These are phyloP conservation scores for Vinca major DNA, from an alignment of 305 asterid species.

Conservation along the genomic window DNA sequence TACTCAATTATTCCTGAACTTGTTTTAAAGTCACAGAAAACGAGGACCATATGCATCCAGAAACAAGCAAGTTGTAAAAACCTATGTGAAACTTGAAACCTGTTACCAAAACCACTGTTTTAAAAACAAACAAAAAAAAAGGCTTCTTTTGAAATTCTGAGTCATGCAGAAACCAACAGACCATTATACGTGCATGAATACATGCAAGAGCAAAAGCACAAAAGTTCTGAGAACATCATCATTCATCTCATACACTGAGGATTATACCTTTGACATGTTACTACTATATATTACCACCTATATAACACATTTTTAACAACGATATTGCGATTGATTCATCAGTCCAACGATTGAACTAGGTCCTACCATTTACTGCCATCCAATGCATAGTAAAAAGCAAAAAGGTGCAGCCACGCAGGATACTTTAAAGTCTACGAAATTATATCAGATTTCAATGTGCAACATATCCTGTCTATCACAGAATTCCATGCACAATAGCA, in stretches of 20 bases:
- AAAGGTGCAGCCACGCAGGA: not conserved
- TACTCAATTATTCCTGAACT: not conserved
- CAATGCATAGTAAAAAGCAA: not conserved
- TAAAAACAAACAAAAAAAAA: not conserved
- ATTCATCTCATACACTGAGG: not conserved
- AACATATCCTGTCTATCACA: not conserved
- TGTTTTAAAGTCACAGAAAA: not conserved
- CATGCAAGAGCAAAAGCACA: not conserved
- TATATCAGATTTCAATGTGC: not conserved
- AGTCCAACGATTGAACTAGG: not conserved
- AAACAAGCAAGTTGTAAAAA: not conserved
- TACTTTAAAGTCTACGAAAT: not conserved
- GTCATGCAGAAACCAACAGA: not conserved
- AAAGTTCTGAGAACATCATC: not conserved
- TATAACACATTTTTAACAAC: not conserved
- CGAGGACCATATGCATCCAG: not conserved
- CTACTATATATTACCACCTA: not conserved
- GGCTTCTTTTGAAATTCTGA: not conserved
- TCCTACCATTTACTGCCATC: not conserved
- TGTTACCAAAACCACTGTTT: not conserved
- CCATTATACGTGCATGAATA: not conserved
- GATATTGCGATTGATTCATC: not conserved
- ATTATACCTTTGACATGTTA: not conserved
- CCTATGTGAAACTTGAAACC: not conserved
- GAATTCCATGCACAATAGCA: not conserved